phyloP scores from a whole-genome alignment of 345 rosid species.

The Moricandia arvensis region DNA sequence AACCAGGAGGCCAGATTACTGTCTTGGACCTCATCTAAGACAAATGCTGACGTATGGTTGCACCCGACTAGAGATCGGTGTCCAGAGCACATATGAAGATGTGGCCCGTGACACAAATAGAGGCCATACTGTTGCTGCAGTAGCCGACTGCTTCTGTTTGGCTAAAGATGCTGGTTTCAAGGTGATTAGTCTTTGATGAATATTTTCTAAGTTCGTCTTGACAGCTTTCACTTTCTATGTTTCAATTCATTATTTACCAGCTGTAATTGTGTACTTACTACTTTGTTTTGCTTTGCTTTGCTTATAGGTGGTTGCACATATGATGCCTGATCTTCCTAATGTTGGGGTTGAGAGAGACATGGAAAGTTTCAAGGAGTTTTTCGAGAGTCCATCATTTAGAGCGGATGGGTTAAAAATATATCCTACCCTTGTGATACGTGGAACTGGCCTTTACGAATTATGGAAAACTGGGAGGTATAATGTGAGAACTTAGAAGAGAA shows the following conservation, averaged over 20 bases:
- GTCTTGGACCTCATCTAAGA: constrained; percentile 95
- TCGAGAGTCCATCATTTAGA: constrained; percentile 91
- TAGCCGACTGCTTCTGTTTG: constrained; percentile 97
- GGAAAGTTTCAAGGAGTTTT: constrained; percentile 95
- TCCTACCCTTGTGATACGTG: constrained; percentile 97
- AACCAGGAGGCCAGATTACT: constrained; percentile 94
- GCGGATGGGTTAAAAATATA: constrained; percentile 98
- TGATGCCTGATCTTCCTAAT: constrained; percentile 99
- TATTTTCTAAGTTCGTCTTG: too few relatives aligned
- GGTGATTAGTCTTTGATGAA: constrained; percentile 53
- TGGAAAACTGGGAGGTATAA: constrained; percentile 96
- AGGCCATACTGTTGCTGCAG: constrained; percentile 98
- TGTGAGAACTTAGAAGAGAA: not conserved
- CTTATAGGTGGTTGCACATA: constrained; percentile 91
- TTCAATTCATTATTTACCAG: constrained; percentile 8
- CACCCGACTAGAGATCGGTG: constrained; percentile 96
- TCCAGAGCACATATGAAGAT: constrained; percentile 99
- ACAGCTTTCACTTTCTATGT: constrained; percentile 15
- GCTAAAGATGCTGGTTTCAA: constrained; percentile 99
- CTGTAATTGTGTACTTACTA: not conserved
- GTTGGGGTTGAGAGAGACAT: constrained; percentile 97
- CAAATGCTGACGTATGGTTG: constrained; percentile 98
- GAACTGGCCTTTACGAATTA: constrained; percentile 95
- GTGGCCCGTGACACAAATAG: constrained; percentile 97
- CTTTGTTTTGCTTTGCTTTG: too few relatives aligned